A percentile compares a stretch with the other conserved stretches of the same genome.
Evolutionary conservation across 2,329 filamentous ascomycete species (phyloP).

Genomic region (Zymoseptoria passerinii): DNA sequence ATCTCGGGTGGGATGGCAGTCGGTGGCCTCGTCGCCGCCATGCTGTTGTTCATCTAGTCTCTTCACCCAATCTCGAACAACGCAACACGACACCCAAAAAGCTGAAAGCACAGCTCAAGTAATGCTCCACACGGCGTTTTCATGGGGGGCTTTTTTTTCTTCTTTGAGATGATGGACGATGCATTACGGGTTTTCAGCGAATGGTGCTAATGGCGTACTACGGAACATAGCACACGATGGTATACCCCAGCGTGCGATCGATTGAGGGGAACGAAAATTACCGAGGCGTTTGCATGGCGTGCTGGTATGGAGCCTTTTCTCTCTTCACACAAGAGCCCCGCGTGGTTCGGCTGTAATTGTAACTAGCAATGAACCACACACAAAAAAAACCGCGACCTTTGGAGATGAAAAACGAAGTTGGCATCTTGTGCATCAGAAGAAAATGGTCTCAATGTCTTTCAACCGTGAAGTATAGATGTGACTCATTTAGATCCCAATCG

Average conservation of each 20-base stretch:
- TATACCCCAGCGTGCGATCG: slow-evolving; percentile 18
- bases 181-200: slow-evolving; percentile 9
- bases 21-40: slow-evolving; percentile 16
- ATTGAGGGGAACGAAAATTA: no score
- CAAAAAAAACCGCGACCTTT: background rate
- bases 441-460: background rate
- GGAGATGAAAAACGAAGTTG: background rate
- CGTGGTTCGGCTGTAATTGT: slow-evolving; percentile 10
- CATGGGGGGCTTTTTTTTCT: background rate
- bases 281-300: background rate
- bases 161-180: slow-evolving; percentile 1
- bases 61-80: background rate
- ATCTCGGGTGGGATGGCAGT: slow-evolving; percentile 15
- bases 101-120: slow-evolving; percentile 2
- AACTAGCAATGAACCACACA: background rate
- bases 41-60: slow-evolving; percentile 16
- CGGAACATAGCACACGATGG: slow-evolving; percentile 7
- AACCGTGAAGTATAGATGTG: background rate
- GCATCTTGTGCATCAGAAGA: background rate
- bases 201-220: slow-evolving; percentile 15
- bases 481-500: background rate
- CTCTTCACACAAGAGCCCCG: slow-evolving; percentile 3
- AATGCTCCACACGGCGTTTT: slow-evolving; percentile 1
- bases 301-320: background rate
- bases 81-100: slow-evolving; percentile 5